These are phyloP conservation scores for Clavaria fumosa DNA, from an alignment of 768 basidiomycete species.

Conservation along the genomic window DNA sequence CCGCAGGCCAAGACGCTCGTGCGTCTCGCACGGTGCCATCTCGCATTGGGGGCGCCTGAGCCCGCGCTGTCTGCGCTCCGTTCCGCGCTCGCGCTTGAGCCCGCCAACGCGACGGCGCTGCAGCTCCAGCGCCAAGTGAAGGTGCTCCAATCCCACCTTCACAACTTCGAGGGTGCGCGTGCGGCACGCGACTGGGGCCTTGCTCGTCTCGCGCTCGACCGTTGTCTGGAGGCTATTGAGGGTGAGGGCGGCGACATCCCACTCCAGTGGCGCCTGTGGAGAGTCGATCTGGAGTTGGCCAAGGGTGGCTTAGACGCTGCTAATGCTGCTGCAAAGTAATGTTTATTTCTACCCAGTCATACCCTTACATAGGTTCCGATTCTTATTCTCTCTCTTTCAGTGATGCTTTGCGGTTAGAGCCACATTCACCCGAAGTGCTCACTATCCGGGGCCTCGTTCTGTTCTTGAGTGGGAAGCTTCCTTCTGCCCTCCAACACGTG, in stretches of 20 bases:
- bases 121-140: slow-evolving; percentile 48
- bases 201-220: slow-evolving; percentile 67
- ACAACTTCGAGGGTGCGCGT: slow-evolving; percentile 43
- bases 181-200: slow-evolving; percentile 57
- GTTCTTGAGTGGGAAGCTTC: slow-evolving; percentile 55
- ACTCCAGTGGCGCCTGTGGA: slow-evolving; percentile 66
- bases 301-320: slow-evolving; percentile 64
- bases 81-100: slow-evolving; percentile 44
- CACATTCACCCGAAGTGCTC: slow-evolving; percentile 68
- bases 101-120: slow-evolving; percentile 40
- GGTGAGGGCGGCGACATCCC: slow-evolving; percentile 65
- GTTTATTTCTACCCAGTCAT: slow-evolving; percentile 8
- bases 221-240: slow-evolving; percentile 57
- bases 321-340: slow-evolving; percentile 57
- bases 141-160: slow-evolving; percentile 48
- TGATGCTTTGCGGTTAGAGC: slow-evolving; percentile 56
- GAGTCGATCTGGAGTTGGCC: slow-evolving; percentile 62
- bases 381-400: slow-evolving; percentile 22
- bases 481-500: slow-evolving; percentile 57
- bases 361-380: neutral
- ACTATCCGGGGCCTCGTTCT: slow-evolving; percentile 65
- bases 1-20: slow-evolving; percentile 68
- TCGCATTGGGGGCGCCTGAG: slow-evolving; percentile 56
- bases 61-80: slow-evolving; percentile 55
- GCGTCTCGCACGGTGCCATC: slow-evolving; percentile 71